Percentiles rank a stretch among this genome's conserved stretches.
These are phyloP conservation scores for Eimeria mitis DNA, from an alignment of 169 alveolate genomes.

Conservation along the genomic window DNA sequence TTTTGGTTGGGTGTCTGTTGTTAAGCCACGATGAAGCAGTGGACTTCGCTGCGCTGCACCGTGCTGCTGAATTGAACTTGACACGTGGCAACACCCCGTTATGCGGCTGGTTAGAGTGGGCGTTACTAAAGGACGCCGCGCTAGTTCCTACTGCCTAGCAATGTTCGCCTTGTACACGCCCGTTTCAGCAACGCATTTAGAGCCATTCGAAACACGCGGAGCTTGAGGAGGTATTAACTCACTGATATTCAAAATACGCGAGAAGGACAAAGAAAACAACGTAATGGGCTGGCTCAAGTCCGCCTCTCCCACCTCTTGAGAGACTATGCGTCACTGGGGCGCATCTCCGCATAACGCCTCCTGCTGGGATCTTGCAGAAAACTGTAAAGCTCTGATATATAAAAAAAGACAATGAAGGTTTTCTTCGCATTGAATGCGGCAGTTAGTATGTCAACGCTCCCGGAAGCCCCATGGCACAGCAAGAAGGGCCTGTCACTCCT, in stretches of 20 bases:
- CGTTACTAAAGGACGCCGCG: background rate
- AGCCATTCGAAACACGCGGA: background rate
- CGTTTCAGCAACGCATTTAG: background rate
- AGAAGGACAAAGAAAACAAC: background rate
- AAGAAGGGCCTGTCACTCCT: background rate
- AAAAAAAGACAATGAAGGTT: conserved; percentile 3
- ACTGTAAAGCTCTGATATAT: background rate
- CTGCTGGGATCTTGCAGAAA: background rate
- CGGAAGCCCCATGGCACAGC: conserved; percentile 49
- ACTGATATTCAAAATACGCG: background rate
- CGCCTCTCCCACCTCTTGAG: background rate
- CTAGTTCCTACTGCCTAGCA: background rate
- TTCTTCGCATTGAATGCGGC: background rate
- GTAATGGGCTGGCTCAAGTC: conserved; percentile 11
- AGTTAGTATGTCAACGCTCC: background rate
- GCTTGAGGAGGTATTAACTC: background rate
- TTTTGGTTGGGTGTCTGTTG: background rate
- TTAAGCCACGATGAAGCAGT: background rate
- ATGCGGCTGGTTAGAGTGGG: background rate
- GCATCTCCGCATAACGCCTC: conserved; percentile 17
- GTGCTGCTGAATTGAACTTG: background rate
- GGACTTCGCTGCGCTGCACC: background rate
- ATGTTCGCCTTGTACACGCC: background rate
- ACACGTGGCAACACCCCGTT: background rate
- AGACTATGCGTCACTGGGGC: conserved; percentile 29